phyloP scores from a whole-genome alignment of 2,329 filamentous ascomycete species.

The Apiospora pterosperma region DNA sequence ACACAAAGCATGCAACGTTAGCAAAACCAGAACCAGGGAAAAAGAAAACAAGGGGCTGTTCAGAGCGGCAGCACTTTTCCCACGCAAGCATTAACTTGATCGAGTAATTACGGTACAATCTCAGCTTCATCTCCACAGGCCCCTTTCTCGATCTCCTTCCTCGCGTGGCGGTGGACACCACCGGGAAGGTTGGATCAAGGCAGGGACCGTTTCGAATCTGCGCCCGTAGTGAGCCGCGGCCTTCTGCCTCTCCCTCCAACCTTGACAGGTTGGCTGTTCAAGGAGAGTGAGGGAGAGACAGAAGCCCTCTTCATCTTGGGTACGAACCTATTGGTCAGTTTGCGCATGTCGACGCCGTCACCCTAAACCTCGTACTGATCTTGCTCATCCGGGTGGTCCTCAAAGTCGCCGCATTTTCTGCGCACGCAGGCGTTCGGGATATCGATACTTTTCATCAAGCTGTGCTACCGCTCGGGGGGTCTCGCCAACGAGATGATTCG shows the following conservation, averaged over 20 bases:
- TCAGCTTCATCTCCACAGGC: conserved; percentile 68
- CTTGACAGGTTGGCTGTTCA: background rate
- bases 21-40: conserved; percentile 20
- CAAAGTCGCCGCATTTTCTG: background rate
- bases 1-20: conserved; percentile 40
- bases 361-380: conserved; percentile 15
- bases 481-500: conserved; percentile 32
- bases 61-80: conserved; percentile 92
- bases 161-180: background rate
- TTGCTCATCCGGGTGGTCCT: background rate
- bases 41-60: conserved; percentile 27
- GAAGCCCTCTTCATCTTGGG: conserved; percentile 36
- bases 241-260: conserved; percentile 22
- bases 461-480: conserved; percentile 62
- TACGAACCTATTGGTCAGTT: conserved; percentile 40
- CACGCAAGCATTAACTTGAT: conserved; percentile 99
- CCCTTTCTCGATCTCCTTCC: conserved; percentile 34
- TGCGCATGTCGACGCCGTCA: conserved; percentile 13
- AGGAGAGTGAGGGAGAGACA: conserved; percentile 15
- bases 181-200: conserved; percentile 49
- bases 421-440: background rate
- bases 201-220: conserved; percentile 52
- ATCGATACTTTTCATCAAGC: conserved; percentile 9
- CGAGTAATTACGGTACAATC: conserved; percentile 94
- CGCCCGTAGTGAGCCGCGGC: conserved; percentile 83